Base-by-base conservation (phyloP, 2,329 filamentous ascomycete species). In the Colletotrichum limetticola region DNA sequence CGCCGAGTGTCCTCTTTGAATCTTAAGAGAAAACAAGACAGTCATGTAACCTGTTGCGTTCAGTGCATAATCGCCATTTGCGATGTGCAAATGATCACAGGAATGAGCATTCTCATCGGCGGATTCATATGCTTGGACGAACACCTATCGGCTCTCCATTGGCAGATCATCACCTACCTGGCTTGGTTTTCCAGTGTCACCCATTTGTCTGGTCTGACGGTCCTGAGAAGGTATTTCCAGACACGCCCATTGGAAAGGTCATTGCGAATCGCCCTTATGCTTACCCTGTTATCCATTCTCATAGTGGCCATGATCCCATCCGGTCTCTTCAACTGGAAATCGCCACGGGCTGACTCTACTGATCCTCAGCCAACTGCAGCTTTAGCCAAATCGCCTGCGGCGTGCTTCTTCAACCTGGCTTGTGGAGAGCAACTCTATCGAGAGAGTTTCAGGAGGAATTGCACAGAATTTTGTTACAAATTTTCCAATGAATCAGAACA, bases 161-260 rank as follows among this genome's bases (percentile, higher is more conserved):
- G 78, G 79, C 73, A 79, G 37, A 69, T 79, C 1, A 74, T 79
- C 11, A 77, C 79, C 16, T 71, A 79, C 35, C 71, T 83, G 0
- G 80, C 78, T 1, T 83, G 80, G 81, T 78, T 82, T 56, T 78
- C 79, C 5, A 76, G 76, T 6, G 22, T 80, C 2, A 83, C 80
- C 0, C 81, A 83, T 52, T 22, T 67, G 2, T 60, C 65, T 4
- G 56, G 37, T 5, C 28, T 67, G 4, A 59, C 37, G 9, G 12
- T 9, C 2, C n/a, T 66, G 3, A 30, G 37, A 2, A 60, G 37
- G 22, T 37, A 53, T 2, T n/a, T 60, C 0, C 28, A 60, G 2
- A 24, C 9, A 5, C 42, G 60, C 19, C 14, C 7, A 2, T 1
- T n/a, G 22, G 35, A 60, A 9, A 53, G 16, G 8, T n/a, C 11